Evolutionary conservation across 2,329 filamentous ascomycete species (phyloP), one percentile per base, ranked within the genome.

Genomic region (Coleophoma cylindrospora): DNA sequence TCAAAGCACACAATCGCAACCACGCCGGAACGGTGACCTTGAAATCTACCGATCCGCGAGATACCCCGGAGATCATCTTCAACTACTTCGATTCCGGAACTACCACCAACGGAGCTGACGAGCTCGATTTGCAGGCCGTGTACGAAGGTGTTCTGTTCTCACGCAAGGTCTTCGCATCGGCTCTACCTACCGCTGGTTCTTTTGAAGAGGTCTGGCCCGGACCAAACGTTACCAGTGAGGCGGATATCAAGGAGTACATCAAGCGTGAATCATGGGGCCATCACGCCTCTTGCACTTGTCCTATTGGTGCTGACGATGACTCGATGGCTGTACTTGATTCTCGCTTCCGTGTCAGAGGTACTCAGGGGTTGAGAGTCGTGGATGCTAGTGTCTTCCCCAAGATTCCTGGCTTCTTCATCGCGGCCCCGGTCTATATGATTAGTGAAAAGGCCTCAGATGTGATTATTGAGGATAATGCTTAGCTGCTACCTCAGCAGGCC

Each of bases 1-100:
- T 88, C 50, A 83, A 84, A 65, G 75, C 78, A 0, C 81, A 84
- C 58, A 75, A 83, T 0, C 76, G 79, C 50, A 86, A 87, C 53
- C 68, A 60, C 1, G 77, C 76, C 6, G 86, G 86, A 11, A 75
- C 73, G 2, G 83, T 89, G 6, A 75, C 66, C 3, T 75, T 89
- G 9, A 72, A 70, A 19, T 83, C 79, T 0, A 68, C 76, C 0
- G 77, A 88, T 60, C 84, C 85, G 0, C 76, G 79, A 1, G 83
- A 87, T 48, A 69, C 73, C 7, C 85, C 86, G 0, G 64, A 76
- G 5, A 84, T 88, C 56, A 68, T 69, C 45, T 86, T 82, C 69
- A 78, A 81, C 64, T 83, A 76, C 65, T 83, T 78, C 66, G 67
- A 60, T 33, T 70, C 38, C 27, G 50, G 50, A 10, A 49, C 46